Conservation (phyloP, 2,329 filamentous ascomycete genomes). For the Nemania serpens region DNA sequence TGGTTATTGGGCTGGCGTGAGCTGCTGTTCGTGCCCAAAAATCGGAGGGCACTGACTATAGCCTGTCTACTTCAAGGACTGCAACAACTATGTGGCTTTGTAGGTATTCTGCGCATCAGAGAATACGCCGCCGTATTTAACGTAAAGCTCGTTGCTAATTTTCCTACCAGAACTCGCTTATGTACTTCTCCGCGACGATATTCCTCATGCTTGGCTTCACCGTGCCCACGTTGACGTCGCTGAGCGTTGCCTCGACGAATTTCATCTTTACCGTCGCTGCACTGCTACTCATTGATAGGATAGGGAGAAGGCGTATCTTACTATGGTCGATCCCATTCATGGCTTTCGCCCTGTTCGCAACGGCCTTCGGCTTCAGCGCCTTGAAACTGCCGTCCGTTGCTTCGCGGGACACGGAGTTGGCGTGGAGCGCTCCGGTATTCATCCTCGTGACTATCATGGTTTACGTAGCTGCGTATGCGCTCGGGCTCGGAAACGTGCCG, state of each 20-base stretch:
- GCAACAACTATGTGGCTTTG: constrained; percentile 87
- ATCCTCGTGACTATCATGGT: constrained; percentile 78
- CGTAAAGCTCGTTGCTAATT: constrained; percentile 18
- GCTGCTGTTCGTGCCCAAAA: constrained; percentile 62
- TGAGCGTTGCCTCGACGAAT: constrained; percentile 82
- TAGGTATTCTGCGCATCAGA: constrained; percentile 45
- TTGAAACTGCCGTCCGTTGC: constrained; percentile 52
- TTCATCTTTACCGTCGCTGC: constrained; percentile 79
- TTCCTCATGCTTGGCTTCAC: constrained; percentile 78
- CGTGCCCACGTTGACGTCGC: constrained; percentile 77
- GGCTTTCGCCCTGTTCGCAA: constrained; percentile 71
- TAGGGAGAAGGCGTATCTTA: constrained; percentile 79
- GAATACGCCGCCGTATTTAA: neutral
- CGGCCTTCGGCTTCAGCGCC: constrained; percentile 73
- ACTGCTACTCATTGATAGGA: constrained; percentile 75
- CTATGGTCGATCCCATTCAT: constrained; percentile 85
- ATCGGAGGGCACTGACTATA: constrained; percentile 77
- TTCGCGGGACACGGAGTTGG: constrained; percentile 33
- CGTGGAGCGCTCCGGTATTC: constrained; percentile 49
- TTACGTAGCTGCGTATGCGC: constrained; percentile 84
- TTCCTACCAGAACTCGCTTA: constrained; percentile 71
- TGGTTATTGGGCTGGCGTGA: constrained; percentile 57
- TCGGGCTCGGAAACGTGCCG: constrained; percentile 88
- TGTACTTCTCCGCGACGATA: constrained; percentile 89
- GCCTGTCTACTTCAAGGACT: constrained; percentile 85